phyloP scores from a whole-genome alignment of 495 filamentous ascomycete species.

The Diplogelasinospora grovesii region DNA sequence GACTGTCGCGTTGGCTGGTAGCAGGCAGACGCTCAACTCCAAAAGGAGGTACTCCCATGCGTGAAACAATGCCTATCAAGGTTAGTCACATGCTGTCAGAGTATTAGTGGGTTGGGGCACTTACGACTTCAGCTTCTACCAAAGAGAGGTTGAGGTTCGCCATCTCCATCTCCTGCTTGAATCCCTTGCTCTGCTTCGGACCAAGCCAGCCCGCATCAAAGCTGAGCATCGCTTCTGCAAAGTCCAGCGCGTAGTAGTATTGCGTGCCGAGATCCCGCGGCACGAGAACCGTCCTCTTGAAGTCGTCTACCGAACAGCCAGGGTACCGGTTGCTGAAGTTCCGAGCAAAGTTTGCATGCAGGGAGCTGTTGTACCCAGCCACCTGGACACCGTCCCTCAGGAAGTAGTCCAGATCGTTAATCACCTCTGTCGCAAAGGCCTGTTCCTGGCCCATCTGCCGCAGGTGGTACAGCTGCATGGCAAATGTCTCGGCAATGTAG shows the following conservation, averaged over 20 bases:
- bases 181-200: conserved; percentile 57
- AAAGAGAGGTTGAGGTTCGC: conserved; percentile 88
- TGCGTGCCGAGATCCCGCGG: conserved; percentile 56
- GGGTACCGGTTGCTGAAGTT: conserved; percentile 76
- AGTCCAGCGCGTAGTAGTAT: conserved; percentile 74
- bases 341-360: conserved; percentile 75
- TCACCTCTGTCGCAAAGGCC: conserved; percentile 57
- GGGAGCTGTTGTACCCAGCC: conserved; percentile 71
- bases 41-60: conserved; percentile 86
- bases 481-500: conserved; percentile 76
- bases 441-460: conserved; percentile 62
- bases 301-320: conserved; percentile 60
- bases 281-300: conserved; percentile 66
- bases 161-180: conserved; percentile 68
- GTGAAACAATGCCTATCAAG: conserved; percentile 60
- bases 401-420: conserved; percentile 70
- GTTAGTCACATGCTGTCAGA: conserved; percentile 19
- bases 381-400: conserved; percentile 65
- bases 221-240: conserved; percentile 66
- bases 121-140: conserved; percentile 84
- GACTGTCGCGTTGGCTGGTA: conserved; percentile 51
- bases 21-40: conserved; percentile 69
- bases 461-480: conserved; percentile 81
- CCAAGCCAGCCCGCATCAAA: conserved; percentile 73
- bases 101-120: conserved; percentile 27